Conservation (phyloP, 345 rosid genomes). For the Physaria fendleri region DNA sequence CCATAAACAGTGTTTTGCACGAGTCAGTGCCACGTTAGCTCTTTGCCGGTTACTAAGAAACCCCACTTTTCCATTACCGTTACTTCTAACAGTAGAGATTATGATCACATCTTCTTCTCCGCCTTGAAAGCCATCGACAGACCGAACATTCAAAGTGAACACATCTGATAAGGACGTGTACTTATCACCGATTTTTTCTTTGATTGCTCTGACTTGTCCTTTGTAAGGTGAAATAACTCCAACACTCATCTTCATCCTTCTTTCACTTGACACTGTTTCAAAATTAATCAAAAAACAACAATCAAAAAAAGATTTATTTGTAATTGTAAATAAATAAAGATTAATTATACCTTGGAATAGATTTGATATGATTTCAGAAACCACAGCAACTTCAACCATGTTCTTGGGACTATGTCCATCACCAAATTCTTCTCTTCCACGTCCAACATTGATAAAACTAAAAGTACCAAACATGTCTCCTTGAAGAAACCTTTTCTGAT, state of each 20-base stretch:
- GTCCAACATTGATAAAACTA: conserved; percentile 36
- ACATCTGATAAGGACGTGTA: background rate
- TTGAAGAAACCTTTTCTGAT: conserved; percentile 22
- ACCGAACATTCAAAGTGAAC: conserved; percentile 31
- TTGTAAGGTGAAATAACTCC: conserved; percentile 46
- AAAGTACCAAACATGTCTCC: conserved; percentile 37
- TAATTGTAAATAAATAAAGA: too few relatives aligned
- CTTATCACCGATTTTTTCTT: conserved; percentile 22
- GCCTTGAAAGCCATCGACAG: conserved; percentile 49
- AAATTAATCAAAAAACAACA: background rate
- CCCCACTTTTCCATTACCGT: conserved; percentile 30
- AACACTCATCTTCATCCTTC: conserved; percentile 20
- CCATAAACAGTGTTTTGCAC: conserved; percentile 45
- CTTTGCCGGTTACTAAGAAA: conserved; percentile 31
- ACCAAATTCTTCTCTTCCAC: conserved; percentile 26
- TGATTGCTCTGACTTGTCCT: conserved; percentile 36
- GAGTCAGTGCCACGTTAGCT: conserved; percentile 34
- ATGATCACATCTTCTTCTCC: conserved; percentile 43
- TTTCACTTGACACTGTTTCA: conserved; percentile 8
- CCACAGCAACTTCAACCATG: conserved; percentile 37
- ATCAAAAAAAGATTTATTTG: background rate
- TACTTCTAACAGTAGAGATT: conserved; percentile 40
- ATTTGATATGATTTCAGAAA: conserved; percentile 14
- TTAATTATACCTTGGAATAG: conserved; percentile 37
- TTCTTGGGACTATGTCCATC: conserved; percentile 30